A percentile compares a stretch with the other conserved stretches of the same genome.
phyloP scores from a whole-genome alignment of 345 rosid genomes.

The Dimocarpus longan region DNA sequence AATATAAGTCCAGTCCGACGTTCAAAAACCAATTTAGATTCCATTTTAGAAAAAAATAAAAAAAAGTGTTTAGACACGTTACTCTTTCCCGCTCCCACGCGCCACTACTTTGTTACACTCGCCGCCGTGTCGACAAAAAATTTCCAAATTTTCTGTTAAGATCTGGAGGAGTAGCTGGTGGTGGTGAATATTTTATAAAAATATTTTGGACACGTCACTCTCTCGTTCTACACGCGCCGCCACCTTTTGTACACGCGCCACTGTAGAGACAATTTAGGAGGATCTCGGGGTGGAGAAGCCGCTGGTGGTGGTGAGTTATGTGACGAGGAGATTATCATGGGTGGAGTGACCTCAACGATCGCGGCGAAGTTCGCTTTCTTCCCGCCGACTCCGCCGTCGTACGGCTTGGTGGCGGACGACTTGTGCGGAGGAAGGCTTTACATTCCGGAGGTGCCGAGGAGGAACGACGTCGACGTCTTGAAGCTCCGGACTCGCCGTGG shows the following conservation, averaged over 20 bases:
- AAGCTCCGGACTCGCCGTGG: constrained; percentile 80
- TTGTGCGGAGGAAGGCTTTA: constrained; percentile 44
- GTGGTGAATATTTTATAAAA: no score
- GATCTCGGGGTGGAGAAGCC: constrained; percentile 23
- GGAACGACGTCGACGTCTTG: constrained; percentile 67
- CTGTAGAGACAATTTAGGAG: background rate
- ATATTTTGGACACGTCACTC: background rate
- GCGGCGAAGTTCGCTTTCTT: constrained; percentile 98
- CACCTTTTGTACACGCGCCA: background rate
- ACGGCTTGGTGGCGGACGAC: constrained; percentile 51
- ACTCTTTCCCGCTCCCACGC: background rate
- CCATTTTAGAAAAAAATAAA: background rate
- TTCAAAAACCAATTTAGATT: constrained; percentile 11
- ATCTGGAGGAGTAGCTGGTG: no score
- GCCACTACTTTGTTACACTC: background rate
- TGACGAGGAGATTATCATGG: constrained; percentile 60
- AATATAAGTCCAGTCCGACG: background rate
- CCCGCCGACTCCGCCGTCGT: constrained; percentile 95
- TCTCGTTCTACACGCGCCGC: background rate
- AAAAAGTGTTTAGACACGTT: background rate
- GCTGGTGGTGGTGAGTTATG: constrained; percentile 27
- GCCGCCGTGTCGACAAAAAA: no score
- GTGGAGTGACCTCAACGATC: constrained; percentile 95
- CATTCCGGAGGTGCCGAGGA: constrained; percentile 62
- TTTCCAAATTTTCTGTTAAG: no score